Conservation (phyloP, 78 protist genomes). For the Speleostelium caveatum region DNA sequence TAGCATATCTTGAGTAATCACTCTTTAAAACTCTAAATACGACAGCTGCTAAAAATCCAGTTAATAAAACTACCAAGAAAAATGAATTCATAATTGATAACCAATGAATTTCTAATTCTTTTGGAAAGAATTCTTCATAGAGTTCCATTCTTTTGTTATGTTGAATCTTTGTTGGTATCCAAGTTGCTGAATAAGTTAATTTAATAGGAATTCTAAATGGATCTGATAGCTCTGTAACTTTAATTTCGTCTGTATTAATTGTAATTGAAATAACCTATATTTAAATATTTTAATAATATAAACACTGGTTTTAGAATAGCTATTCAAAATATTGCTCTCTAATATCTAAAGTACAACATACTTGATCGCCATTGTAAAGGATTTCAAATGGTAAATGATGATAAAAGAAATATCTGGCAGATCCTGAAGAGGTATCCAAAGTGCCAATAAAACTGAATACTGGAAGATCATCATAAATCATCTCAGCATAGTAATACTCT, state of each 20-base stretch:
- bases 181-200: conserved; percentile 93
- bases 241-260: conserved; percentile 24
- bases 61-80: conserved; percentile 95
- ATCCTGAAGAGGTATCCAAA: conserved; percentile 9
- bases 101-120: conserved; percentile 97
- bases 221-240: conserved; percentile 31
- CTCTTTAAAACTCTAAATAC: conserved; percentile 92
- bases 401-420: conserved; percentile 77
- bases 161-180: conserved; percentile 81
- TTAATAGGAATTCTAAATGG: conserved; percentile 35
- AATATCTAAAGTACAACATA: neutral
- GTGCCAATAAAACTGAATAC: conserved; percentile 65
- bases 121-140: conserved; percentile 64
- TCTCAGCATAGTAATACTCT: conserved; percentile 92
- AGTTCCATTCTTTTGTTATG: conserved; percentile 62
- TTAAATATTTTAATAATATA: neutral
- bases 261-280: conserved; percentile 46
- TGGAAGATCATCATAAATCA: conserved; percentile 81
- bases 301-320: too few species aligned
- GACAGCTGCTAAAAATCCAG: conserved; percentile 95
- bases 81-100: conserved; percentile 96
- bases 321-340: neutral
- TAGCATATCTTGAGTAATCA: conserved; percentile 92
- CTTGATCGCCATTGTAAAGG: conserved; percentile 91
- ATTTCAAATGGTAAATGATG: conserved; percentile 93